Percentiles rank a stretch among this genome's conserved stretches.
phyloP scores from a whole-genome alignment of 257 asterid genomes.

The Voacanga thouarsii region DNA sequence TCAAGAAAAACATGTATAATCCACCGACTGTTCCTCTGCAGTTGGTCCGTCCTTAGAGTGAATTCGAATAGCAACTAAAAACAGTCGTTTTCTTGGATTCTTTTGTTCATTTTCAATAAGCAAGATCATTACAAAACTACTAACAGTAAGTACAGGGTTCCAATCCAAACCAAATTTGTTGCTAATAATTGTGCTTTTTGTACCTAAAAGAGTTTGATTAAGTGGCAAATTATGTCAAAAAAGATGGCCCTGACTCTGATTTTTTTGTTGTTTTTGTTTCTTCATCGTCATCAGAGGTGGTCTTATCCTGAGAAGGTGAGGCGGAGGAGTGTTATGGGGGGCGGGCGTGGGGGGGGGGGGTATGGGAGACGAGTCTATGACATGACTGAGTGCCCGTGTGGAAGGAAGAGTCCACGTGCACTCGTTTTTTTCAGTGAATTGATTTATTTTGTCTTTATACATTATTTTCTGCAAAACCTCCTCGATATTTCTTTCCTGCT shows the following conservation, averaged over 20 bases:
- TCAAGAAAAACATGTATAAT: not conserved
- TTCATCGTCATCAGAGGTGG: not conserved
- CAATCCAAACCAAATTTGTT: slow-evolving; percentile 8
- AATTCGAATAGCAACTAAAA: slow-evolving; percentile 7
- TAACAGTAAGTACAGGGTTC: not conserved
- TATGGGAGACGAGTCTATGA: slow-evolving; percentile 6
- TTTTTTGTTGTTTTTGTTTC: slow-evolving; percentile 4
- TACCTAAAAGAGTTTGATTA: slow-evolving; percentile 11
- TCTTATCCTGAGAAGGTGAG: slow-evolving; percentile 15
- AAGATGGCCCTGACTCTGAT: slow-evolving; percentile 6
- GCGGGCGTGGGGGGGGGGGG: slow-evolving; percentile 18
- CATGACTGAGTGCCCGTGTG: slow-evolving; percentile 89
- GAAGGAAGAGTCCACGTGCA: slow-evolving; percentile 74
- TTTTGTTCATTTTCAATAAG: not conserved
- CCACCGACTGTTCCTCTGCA: slow-evolving; percentile 4
- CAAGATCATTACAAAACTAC: not conserved
- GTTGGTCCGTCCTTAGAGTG: not conserved
- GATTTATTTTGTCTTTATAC: slow-evolving; percentile 51
- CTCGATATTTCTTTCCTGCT: slow-evolving; percentile 23
- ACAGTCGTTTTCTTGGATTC: not conserved
- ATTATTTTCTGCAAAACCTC: slow-evolving; percentile 14
- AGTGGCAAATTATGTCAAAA: not conserved
- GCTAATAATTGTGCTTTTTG: slow-evolving; percentile 10
- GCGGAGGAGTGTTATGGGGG: slow-evolving; percentile 12
- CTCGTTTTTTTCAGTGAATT: slow-evolving; percentile 56